Conservation (phyloP, 495 filamentous ascomycete species). For the Mytilinidion resinicola region DNA sequence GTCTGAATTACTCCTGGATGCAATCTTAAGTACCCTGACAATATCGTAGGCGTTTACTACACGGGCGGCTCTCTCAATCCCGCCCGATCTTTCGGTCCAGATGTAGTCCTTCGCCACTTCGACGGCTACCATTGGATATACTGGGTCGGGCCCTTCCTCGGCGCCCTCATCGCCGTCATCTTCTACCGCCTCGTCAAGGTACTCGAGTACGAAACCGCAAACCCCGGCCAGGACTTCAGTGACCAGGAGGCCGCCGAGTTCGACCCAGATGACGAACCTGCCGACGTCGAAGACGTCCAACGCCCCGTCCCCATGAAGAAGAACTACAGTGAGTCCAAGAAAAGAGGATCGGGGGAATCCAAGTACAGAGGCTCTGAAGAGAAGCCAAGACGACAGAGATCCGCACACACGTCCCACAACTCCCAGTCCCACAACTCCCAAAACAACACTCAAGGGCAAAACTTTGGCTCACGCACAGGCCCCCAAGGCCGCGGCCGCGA, state of each 20-base stretch:
- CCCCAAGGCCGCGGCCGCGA: conserved; percentile 14
- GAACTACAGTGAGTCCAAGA: not conserved
- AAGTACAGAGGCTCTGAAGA: too few relatives aligned
- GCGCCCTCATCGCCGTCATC: conserved; percentile 33
- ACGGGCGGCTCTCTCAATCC: conserved; percentile 72
- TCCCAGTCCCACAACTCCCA: not conserved
- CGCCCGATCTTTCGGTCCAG: conserved; percentile 65
- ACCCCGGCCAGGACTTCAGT: conserved; percentile 62
- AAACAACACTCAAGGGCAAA: not conserved
- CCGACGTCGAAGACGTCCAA: conserved; percentile 21
- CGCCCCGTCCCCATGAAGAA: conserved; percentile 5
- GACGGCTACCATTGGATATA: conserved; percentile 67
- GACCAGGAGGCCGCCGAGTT: conserved; percentile 25
- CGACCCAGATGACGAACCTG: conserved; percentile 24
- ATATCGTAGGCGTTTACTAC: conserved; percentile 54
- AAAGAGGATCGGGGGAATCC: not conserved
- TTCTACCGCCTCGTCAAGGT: conserved; percentile 44
- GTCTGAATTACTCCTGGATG: not conserved
- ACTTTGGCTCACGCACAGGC: conserved; percentile 1
- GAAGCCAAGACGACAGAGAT: too few relatives aligned
- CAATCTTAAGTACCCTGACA: not conserved
- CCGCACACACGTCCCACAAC: too few relatives aligned
- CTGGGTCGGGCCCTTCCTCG: conserved; percentile 38
- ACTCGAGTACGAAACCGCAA: conserved; percentile 70
- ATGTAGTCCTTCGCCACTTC: conserved; percentile 59